Base-by-base conservation (phyloP, 169 alveolate species). In the Cryptosporidium sp. region DNA sequence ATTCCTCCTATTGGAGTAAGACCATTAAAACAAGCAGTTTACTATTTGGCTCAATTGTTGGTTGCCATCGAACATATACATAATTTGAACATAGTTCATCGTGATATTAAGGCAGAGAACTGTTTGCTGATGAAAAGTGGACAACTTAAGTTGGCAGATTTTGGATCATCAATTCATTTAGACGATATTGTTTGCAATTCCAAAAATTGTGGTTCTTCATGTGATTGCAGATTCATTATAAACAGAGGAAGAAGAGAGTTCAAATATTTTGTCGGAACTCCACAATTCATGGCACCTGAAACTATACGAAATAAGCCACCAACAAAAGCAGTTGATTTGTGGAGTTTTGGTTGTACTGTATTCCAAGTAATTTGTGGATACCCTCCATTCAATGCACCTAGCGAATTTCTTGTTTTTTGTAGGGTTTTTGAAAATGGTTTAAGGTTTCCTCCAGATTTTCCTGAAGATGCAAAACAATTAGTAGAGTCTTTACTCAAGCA, bases 281-380 rank as follows among this genome's bases (percentile, higher is more conserved):
- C 98, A 4, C 96, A 96, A 85, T 97, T 96, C 91, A 97, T 97
- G 98, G 95, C 98, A 10, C 98, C 98, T 0, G 98, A 97, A 92
- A 94, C 97, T n/a, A 92, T 97, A 41, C 91, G 94, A 43, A 97
- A 97, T 84, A 84, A 92, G 59, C 95, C 94, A 65, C 91, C 95
- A 75, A 97, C 96, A 41, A 89, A 91, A 55, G 94, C 93, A 62
- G 91, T 96, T 55, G 98, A 96, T 92, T 70, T 95, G 37, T 96
- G 98, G 98, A 92, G 97, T 67, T 93, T 96, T 45, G 98, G 98
- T 6, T 96, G 98, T 69, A 93, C 97, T 14, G 91, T 96, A 41
- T 96, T 93, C 80, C 98, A 97, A 84, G 85, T 97, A 71, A 86
- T 95, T 39, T 71, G 95, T 21, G 98, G 98, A 37, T 85, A 69